Conservation (phyloP, 306 rosid species). For the Gastrolobium bilobum region DNA sequence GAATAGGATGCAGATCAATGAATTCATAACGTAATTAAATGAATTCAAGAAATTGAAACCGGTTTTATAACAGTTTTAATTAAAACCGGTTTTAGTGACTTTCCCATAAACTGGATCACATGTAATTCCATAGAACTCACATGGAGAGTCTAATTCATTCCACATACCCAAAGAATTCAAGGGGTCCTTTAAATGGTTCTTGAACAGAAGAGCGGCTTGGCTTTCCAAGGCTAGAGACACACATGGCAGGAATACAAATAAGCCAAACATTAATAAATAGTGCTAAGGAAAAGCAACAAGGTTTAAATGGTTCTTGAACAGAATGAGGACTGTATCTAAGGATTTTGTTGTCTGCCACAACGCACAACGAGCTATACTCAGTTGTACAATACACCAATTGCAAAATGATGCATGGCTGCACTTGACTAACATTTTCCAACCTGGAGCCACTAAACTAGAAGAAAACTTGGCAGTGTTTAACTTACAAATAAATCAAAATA, state of each 20-base stretch:
- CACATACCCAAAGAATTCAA: constrained; percentile 65
- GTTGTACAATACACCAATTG: constrained; percentile 19
- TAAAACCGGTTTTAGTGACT: too few relatives aligned
- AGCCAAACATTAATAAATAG: constrained; percentile 32
- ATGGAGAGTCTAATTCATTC: constrained; percentile 68
- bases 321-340: not conserved
- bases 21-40: too few relatives aligned
- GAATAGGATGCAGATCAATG: too few relatives aligned
- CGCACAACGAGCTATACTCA: not conserved
- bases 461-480: too few relatives aligned
- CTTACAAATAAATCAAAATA: too few relatives aligned
- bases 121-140: constrained; percentile 71
- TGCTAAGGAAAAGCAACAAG: not conserved
- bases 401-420: constrained; percentile 6
- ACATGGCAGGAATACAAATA: constrained; percentile 61
- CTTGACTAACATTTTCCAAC: constrained; percentile 32
- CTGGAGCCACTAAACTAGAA: too few relatives aligned
- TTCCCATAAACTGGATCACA: constrained; percentile 64
- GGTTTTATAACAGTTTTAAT: too few relatives aligned
- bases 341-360: constrained; percentile 11
- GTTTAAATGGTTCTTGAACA: too few relatives aligned
- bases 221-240: constrained; percentile 59
- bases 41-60: too few relatives aligned
- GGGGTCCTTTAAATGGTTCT: constrained; percentile 76
- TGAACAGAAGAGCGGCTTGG: constrained; percentile 72